phyloP scores from a whole-genome alignment of 176 grass and related monocot species.

The Pontederia crassipes region DNA sequence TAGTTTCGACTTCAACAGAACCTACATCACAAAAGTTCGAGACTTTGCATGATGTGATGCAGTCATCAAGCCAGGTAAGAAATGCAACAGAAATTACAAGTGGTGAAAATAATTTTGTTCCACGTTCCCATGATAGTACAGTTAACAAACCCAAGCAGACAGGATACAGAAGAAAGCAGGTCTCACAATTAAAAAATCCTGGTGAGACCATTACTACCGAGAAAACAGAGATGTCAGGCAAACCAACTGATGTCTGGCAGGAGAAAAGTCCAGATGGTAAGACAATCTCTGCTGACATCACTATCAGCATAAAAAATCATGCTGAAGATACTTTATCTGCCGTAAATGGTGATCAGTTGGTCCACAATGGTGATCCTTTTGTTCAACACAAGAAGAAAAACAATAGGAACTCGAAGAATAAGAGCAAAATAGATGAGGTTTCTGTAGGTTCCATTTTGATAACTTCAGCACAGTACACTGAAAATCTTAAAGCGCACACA shows the following conservation, averaged over 20 bases:
- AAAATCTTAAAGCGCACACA: constrained; percentile 23
- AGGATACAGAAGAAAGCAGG: constrained; percentile 58
- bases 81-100: constrained; percentile 18
- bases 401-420: constrained; percentile 46
- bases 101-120: constrained; percentile 23
- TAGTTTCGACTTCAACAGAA: constrained; percentile 13
- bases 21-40: constrained; percentile 19
- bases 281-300: constrained; percentile 7
- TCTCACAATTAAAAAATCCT: constrained; percentile 26
- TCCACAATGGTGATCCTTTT: constrained; percentile 32
- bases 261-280: background rate
- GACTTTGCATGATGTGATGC: constrained; percentile 15
- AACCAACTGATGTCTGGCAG: constrained; percentile 2
- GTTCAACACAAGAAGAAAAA: constrained; percentile 63
- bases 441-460: constrained; percentile 22
- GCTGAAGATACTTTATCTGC: constrained; percentile 15
- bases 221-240: constrained; percentile 26
- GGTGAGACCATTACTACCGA: constrained; percentile 33
- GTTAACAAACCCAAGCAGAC: constrained; percentile 30
- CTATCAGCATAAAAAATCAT: constrained; percentile 35
- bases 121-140: constrained; percentile 12
- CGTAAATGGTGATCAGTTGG: constrained; percentile 17
- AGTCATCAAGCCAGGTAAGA: constrained; percentile 7
- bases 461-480: constrained; percentile 22
- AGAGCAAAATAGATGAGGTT: constrained; percentile 63